Percentiles rank a stretch among this genome's conserved stretches.
Evolutionary conservation across 2,329 filamentous ascomycete species (phyloP).

Genomic region (Fusarium irregulare): DNA sequence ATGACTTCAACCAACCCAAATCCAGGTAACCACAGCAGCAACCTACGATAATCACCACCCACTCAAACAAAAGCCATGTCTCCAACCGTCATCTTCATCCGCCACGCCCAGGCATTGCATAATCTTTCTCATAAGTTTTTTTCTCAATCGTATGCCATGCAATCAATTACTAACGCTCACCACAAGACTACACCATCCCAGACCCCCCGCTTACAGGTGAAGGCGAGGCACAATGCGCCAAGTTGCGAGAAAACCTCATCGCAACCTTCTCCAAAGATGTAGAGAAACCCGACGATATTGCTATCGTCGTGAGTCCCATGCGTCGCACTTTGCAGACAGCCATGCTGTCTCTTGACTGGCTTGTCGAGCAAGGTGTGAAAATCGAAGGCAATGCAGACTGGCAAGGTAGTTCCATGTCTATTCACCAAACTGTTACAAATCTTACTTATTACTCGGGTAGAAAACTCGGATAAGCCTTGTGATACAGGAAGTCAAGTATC

Average conservation of each 20-base stretch:
- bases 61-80: conserved; percentile 54
- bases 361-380: conserved; percentile 65
- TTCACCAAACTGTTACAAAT: neutral
- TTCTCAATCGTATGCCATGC: neutral
- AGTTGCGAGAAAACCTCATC: conserved; percentile 57
- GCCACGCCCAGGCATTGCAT: conserved; percentile 82
- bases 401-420: conserved; percentile 63
- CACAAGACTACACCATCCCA: conserved; percentile 61
- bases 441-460: conserved; percentile 45
- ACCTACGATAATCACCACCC: neutral
- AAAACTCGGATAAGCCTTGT: conserved; percentile 68
- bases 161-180: conserved; percentile 13
- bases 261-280: conserved; percentile 52
- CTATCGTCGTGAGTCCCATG: conserved; percentile 74
- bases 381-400: conserved; percentile 70
- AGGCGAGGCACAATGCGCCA: conserved; percentile 61
- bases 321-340: conserved; percentile 73
- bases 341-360: conserved; percentile 66
- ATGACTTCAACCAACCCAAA: neutral
- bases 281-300: conserved; percentile 50
- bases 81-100: conserved; percentile 79
- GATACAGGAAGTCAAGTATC: conserved; percentile 67
- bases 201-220: conserved; percentile 63
- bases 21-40: conserved; percentile 1
- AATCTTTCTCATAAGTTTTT: conserved; percentile 62